Percentiles rank a stretch among this genome's conserved stretches.
Evolutionary conservation across 129 eudicot species (phyloP).

Genomic region (Cynara cardunculus): DNA sequence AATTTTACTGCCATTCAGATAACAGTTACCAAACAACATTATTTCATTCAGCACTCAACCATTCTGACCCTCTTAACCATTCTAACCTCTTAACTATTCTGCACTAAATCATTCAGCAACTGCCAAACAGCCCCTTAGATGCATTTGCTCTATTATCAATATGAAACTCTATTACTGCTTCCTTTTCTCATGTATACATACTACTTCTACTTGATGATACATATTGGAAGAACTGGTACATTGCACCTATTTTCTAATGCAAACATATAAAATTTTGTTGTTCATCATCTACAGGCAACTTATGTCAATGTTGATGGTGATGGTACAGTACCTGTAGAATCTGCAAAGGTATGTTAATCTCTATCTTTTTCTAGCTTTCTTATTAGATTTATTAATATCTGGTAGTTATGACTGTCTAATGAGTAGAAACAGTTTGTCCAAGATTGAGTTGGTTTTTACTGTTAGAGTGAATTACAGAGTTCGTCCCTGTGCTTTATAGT

Average conservation of each 20-base stretch:
- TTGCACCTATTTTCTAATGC: neutral
- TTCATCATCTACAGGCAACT: constrained; percentile 59
- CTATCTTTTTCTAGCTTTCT: neutral
- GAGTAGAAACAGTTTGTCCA: neutral
- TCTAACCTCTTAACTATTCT: no score
- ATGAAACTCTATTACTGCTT: neutral
- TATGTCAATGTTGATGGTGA: constrained; percentile 86
- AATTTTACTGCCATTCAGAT: no score
- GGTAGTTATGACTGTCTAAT: neutral
- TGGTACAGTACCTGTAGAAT: constrained; percentile 96
- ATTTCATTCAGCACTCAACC: no score
- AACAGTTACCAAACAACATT: no score
- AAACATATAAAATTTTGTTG: neutral
- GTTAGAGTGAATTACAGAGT: no score
- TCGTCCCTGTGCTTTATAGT: no score
- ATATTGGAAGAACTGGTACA: neutral
- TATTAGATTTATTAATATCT: neutral
- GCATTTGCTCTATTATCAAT: neutral
- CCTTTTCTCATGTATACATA: neutral
- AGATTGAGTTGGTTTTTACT: no score
- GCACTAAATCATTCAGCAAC: no score
- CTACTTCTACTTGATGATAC: neutral
- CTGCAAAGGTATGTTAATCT: constrained; percentile 62
- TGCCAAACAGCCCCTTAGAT: no score
- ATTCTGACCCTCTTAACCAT: no score